Evolutionary conservation across 2,329 filamentous ascomycete species (phyloP).

Genomic region (Aureobasidium sp.): DNA sequence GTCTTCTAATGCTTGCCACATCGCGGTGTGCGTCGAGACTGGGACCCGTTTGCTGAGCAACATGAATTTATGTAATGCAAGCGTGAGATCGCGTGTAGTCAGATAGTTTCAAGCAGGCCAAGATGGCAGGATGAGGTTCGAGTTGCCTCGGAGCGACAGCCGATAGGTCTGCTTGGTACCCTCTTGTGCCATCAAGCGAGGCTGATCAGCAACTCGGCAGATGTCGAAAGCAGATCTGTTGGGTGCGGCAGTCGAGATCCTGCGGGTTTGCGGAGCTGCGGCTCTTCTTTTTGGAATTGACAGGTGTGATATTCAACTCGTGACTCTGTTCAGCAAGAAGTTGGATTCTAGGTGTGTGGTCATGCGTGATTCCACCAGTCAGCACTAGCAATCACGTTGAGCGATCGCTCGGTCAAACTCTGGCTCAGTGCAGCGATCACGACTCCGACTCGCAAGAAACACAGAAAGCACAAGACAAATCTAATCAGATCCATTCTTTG

Average conservation of each 20-base stretch:
- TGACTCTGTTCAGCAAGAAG: not conserved
- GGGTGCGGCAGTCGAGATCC: not conserved
- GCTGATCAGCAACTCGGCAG: not conserved
- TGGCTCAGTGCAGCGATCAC: not conserved
- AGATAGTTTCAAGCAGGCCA: not conserved
- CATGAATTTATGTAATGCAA: not conserved
- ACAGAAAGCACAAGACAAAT: not conserved
- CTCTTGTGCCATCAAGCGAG: not conserved
- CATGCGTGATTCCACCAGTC: not conserved
- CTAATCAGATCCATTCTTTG: constrained; percentile 3
- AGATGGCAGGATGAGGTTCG: not conserved
- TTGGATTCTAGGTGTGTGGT: not conserved
- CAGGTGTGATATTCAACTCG: not conserved
- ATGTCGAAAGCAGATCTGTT: constrained; percentile 1
- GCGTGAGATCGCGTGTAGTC: not conserved
- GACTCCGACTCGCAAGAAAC: not conserved
- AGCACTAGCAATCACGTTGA: not conserved
- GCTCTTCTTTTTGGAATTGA: not conserved
- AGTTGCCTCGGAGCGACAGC: not conserved
- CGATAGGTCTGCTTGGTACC: not conserved
- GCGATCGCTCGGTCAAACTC: not conserved
- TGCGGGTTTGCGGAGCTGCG: not conserved
- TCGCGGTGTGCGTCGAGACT: not conserved
- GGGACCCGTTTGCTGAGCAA: not conserved
- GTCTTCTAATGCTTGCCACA: not conserved